A percentile compares a stretch with the other conserved stretches of the same genome.
These are phyloP conservation scores for Malbranchea zuffiana DNA, from an alignment of 2,329 filamentous ascomycete genomes.

Conservation along the genomic window DNA sequence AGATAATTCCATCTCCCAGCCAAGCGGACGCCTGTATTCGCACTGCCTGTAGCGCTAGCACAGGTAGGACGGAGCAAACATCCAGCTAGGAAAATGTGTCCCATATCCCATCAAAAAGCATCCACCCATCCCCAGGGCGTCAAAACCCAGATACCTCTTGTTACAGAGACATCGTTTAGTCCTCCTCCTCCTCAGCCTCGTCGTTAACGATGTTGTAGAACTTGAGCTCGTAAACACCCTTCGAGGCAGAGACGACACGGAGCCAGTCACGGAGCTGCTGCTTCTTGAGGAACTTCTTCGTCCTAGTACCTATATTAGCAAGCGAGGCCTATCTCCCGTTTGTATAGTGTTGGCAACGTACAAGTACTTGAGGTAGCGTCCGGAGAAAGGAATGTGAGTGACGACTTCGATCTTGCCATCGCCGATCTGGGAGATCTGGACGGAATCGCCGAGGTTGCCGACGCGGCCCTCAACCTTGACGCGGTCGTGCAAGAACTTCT, in stretches of 20 bases:
- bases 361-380: conserved; percentile 99
- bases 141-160: too few relatives aligned
- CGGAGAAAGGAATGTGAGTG: conserved; percentile 94
- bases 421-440: conserved; percentile 79
- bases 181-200: conserved; percentile 94
- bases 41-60: too few relatives aligned
- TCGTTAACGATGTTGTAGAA: conserved; percentile 99
- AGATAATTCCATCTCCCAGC: too few relatives aligned
- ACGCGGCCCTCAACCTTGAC: conserved; percentile 99
- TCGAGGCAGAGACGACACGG: conserved; percentile 93
- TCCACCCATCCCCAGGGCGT: too few relatives aligned
- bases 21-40: too few relatives aligned
- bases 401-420: conserved; percentile 98
- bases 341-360: conserved; percentile 40
- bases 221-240: conserved; percentile 98
- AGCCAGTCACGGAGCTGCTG: conserved; percentile 99
- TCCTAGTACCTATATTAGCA: conserved; percentile 44
- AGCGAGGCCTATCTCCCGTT: not conserved
- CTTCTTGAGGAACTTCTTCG: conserved; percentile 99
- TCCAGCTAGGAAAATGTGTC: too few relatives aligned
- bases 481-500: conserved; percentile 99
- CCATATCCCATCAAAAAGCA: too few relatives aligned
- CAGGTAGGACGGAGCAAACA: too few relatives aligned
- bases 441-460: conserved; percentile 90
- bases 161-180: conserved; percentile 72